Base-by-base conservation (phyloP, 2,329 filamentous ascomycete genomes). In the Alternaria viburni region DNA sequence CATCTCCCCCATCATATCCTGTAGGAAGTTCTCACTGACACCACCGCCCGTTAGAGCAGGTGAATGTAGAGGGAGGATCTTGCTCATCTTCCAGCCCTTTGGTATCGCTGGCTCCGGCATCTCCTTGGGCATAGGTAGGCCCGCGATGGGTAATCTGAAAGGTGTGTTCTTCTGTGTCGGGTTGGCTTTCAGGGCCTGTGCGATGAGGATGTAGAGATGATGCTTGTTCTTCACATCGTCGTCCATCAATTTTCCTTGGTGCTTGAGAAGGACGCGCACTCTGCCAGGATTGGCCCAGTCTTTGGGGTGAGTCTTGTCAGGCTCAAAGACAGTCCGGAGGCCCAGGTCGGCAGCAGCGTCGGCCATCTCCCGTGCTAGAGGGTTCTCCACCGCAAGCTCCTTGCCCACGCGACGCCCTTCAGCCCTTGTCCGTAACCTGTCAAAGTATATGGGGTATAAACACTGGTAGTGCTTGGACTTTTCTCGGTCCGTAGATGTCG, bases 1-100 rank as follows among this genome's bases (percentile, higher is more conserved):
- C 93, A 98, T 97, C 83, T 96, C 93, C 75, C 89, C 90, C 94
- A 98, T 97, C 86, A 97, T 97, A 71, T 97, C 94, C 84, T 96
- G 93, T 75, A 98, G 89, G 65, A 97, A 88, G 76, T 98, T 97
- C 80, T 99, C 96, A 66, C 89, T 94, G 11, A 98, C 93, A 36
- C 96, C 96, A 11, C 96, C 96, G 9, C 96, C 96, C 57, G 92
- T 96, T 81, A 98, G 87, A 17, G 93, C 96, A 1, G 94, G 90
- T 66, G 92, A 96, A 76, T 97, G 91, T 68, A 96, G 89, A 21
- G 96, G 96, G 69, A 99, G 77, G 62, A 97, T 89, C 63, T 88
- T 89, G 65, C 89, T 89, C 80, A 98, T 90, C 84, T 97, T 97
- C 93, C 93, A 97, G 41, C 95, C 95, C 57, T 92, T 86, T 17